Percentiles rank a stretch among this genome's conserved stretches.
These are phyloP conservation scores for Lunasporangiospora selenospora DNA, from an alignment of 192 early-diverging fungal genomes.

Conservation along the genomic window DNA sequence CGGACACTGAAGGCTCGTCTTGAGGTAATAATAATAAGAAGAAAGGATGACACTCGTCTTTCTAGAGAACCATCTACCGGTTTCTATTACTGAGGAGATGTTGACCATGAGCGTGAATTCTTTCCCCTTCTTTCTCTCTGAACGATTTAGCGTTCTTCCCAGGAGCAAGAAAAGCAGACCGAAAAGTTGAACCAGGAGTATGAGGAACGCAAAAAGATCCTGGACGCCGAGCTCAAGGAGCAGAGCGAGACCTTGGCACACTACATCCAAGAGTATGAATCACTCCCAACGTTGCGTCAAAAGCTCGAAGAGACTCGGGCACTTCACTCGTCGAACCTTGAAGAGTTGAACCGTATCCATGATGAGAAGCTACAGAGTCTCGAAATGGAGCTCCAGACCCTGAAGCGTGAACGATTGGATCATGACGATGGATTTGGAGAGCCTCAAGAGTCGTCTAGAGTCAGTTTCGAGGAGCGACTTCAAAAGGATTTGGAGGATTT, in stretches of 20 bases:
- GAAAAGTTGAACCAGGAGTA: conserved; percentile 6
- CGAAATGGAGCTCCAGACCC: conserved; percentile 24
- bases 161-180: conserved; percentile 12
- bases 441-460: no score
- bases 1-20: conserved; percentile 20
- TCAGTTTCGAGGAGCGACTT: conserved; percentile 10
- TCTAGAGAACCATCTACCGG: no score
- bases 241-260: neutral
- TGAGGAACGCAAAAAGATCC: neutral
- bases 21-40: conserved; percentile 14
- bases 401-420: conserved; percentile 8
- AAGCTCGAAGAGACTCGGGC: conserved; percentile 14
- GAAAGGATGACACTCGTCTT: no score
- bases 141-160: conserved; percentile 20
- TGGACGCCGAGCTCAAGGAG: conserved; percentile 15
- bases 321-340: conserved; percentile 17
- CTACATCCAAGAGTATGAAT: conserved; percentile 5
- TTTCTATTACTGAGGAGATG: no score
- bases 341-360: conserved; percentile 37
- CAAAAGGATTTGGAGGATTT: conserved; percentile 17
- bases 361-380: conserved; percentile 30
- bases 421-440: conserved; percentile 1
- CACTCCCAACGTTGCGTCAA: neutral
- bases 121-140: no score
- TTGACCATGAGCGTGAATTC: no score